A percentile compares a stretch with the other conserved stretches of the same genome.
Conservation (phyloP, 441 rosid species). For the Pelargonium fulgidum region DNA sequence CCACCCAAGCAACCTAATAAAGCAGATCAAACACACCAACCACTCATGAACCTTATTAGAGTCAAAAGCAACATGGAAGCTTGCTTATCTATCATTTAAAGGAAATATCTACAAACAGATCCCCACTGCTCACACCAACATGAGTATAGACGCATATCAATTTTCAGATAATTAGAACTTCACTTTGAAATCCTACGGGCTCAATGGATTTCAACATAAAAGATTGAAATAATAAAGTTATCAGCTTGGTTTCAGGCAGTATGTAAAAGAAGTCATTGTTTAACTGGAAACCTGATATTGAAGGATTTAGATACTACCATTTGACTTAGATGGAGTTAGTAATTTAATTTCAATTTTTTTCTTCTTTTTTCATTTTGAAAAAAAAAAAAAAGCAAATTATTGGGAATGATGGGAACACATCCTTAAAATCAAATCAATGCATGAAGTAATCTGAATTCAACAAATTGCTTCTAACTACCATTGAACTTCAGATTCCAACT, state of each 20-base stretch:
- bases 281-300: not conserved
- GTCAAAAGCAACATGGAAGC: slow-evolving; percentile 6
- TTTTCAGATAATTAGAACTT: not conserved
- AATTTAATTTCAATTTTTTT: not conserved
- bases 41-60: not conserved
- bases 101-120: not conserved
- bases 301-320: not conserved
- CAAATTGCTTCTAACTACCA: slow-evolving; percentile 10
- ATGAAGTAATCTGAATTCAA: slow-evolving; percentile 29
- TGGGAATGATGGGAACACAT: not conserved
- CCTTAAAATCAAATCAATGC: not conserved
- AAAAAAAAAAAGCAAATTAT: not conserved
- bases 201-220: not conserved
- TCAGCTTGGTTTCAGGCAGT: not conserved
- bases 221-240: not conserved
- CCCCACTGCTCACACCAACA: not conserved
- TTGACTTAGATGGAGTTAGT: not conserved
- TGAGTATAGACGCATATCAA: not conserved
- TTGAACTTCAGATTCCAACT: not conserved
- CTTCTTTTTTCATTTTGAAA: not conserved
- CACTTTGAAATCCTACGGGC: not conserved
- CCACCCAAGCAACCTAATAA: not conserved
- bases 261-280: not conserved
- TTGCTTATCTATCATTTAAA: not conserved
- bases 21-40: not conserved